Conservation (phyloP, 768 basidiomycete species). For the Kondoa subrosea region DNA sequence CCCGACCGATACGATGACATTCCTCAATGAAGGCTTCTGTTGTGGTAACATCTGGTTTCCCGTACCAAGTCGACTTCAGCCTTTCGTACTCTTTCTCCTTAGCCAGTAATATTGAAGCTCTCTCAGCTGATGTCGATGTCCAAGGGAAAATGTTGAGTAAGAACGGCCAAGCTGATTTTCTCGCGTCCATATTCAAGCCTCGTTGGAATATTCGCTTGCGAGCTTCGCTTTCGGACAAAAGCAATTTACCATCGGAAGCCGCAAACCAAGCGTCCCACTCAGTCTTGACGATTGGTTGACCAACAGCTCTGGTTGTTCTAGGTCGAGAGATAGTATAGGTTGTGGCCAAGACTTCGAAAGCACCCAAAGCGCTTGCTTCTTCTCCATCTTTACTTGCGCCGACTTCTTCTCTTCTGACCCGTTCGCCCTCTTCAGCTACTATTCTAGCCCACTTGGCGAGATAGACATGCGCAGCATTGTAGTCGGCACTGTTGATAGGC, state of each 20-base stretch:
- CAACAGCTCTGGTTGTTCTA: constrained; percentile 61
- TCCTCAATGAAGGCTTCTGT: constrained; percentile 68
- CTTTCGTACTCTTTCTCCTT: constrained; percentile 55
- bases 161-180: constrained; percentile 78
- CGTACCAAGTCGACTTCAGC: constrained; percentile 66
- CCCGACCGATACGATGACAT: constrained; percentile 29
- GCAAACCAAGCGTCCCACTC: constrained; percentile 64
- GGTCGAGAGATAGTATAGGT: constrained; percentile 60
- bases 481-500: too few species aligned
- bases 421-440: constrained; percentile 94
- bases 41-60: constrained; percentile 62
- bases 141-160: constrained; percentile 69
- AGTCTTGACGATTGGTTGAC: constrained; percentile 54
- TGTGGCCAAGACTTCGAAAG: constrained; percentile 12
- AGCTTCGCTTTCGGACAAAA: constrained; percentile 46
- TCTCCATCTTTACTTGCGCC: constrained; percentile 36
- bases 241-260: constrained; percentile 14
- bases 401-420: constrained; percentile 60
- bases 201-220: constrained; percentile 59
- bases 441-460: constrained; percentile 82
- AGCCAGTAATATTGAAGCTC: constrained; percentile 45
- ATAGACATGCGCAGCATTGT: constrained; percentile 89
- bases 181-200: constrained; percentile 36
- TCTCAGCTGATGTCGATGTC: constrained; percentile 49
- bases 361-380: constrained; percentile 42